A percentile compares a stretch with the other conserved stretches of the same genome.
These are phyloP conservation scores for Candida loeiensis DNA, from an alignment of 805 yeast species.

Conservation along the genomic window DNA sequence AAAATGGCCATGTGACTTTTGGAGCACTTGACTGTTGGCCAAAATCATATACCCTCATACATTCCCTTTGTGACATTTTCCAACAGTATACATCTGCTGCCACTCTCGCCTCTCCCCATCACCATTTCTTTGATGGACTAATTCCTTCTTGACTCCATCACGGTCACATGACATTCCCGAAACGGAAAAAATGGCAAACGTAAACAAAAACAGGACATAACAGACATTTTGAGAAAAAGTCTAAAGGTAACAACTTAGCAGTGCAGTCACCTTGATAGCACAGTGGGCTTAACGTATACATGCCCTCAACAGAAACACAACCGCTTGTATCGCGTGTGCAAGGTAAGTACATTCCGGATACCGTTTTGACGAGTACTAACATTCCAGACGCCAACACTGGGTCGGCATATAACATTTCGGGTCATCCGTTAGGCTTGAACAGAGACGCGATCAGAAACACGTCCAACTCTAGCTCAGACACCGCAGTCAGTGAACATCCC, in stretches of 20 bases:
- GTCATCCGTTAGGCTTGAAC: conserved; percentile 22
- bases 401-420: conserved; percentile 3
- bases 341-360: conserved; percentile 1
- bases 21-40: too few relatives aligned
- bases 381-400: background rate
- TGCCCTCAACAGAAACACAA: conserved; percentile 3
- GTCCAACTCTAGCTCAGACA: conserved; percentile 40
- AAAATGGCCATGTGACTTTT: too few relatives aligned
- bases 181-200: background rate
- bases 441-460: conserved; percentile 23
- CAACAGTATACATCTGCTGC: too few relatives aligned
- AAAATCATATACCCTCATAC: too few relatives aligned
- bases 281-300: background rate
- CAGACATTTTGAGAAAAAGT: background rate
- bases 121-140: background rate
- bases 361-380: background rate
- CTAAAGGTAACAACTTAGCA: background rate
- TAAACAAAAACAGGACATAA: conserved; percentile 2
- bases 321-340: conserved; percentile 7
- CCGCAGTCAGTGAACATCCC: conserved; percentile 35
- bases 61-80: too few relatives aligned
- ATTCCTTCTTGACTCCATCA: too few relatives aligned
- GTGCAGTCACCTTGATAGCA: background rate
- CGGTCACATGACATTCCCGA: conserved; percentile 2
- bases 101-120: background rate